Percentiles rank a stretch among this genome's conserved stretches.
Evolutionary conservation across 1,284 basidiomycete genomes (phyloP).

Genomic region (Limonomyces culmigenus): DNA sequence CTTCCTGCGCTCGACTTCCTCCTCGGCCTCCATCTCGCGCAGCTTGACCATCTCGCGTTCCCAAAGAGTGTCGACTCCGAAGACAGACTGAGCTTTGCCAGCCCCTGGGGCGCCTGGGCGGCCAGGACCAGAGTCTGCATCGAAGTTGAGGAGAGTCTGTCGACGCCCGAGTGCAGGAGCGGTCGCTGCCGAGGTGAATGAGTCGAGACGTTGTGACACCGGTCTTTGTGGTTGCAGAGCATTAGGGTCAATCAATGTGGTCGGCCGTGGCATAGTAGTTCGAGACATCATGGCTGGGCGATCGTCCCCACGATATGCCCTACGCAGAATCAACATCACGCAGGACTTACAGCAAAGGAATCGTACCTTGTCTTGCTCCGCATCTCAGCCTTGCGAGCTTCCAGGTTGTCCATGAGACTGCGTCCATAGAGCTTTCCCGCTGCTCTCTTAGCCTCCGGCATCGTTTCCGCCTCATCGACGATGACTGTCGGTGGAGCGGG

Average conservation of each 20-base stretch:
- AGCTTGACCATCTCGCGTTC: conserved; percentile 63
- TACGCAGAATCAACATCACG: conserved; percentile 11
- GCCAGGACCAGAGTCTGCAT: conserved; percentile 18
- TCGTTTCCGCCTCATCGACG: conserved; percentile 22
- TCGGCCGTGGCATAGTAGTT: conserved; percentile 29
- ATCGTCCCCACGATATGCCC: conserved; percentile 58
- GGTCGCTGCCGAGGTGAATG: conserved; percentile 17
- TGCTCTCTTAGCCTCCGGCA: conserved; percentile 23
- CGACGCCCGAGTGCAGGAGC: conserved; percentile 22
- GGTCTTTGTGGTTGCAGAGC: conserved; percentile 33
- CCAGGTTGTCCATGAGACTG: conserved; percentile 68
- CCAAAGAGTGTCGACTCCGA: conserved; percentile 70
- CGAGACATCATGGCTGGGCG: conserved; percentile 77
- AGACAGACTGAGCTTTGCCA: conserved; percentile 47
- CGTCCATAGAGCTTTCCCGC: conserved; percentile 66
- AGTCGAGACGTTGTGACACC: conserved; percentile 22
- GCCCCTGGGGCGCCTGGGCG: conserved; percentile 5
- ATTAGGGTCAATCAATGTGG: conserved; percentile 57
- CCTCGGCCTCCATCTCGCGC: conserved; percentile 48
- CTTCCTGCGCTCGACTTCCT: conserved; percentile 19
- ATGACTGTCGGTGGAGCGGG: conserved; percentile 16
- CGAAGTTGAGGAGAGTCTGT: conserved; percentile 45
- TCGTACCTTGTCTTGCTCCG: conserved; percentile 54
- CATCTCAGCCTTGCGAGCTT: conserved; percentile 58
- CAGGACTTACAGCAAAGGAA: conserved; percentile 2